A percentile compares a stretch with the other conserved stretches of the same genome.
Evolutionary conservation across 1,284 basidiomycete species (phyloP).

Genomic region (Ustanciosporium gigantosporum): DNA sequence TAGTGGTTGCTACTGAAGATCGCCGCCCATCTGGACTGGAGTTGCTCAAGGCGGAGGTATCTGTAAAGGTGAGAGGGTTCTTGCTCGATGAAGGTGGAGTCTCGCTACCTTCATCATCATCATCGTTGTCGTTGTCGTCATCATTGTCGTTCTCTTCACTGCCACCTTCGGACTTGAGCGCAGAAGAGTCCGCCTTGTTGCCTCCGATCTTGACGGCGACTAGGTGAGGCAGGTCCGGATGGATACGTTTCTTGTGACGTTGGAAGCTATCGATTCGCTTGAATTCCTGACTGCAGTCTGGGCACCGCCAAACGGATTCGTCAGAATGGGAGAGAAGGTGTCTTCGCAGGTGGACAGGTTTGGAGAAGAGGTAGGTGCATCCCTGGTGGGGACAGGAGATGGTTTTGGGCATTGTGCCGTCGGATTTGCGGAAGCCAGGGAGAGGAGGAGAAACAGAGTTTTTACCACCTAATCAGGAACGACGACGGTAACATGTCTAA

Average conservation of each 20-base stretch:
- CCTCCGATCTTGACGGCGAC: conserved; percentile 15
- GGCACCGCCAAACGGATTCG: conserved; percentile 26
- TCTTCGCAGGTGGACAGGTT: conserved; percentile 33
- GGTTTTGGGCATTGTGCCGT: conserved; percentile 26
- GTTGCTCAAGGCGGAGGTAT: too few relatives aligned
- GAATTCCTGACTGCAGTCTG: conserved; percentile 31
- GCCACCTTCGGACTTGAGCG: background rate
- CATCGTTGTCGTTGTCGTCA: background rate
- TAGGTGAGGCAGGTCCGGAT: conserved; percentile 18
- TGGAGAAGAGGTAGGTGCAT: conserved; percentile 33
- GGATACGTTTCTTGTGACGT: conserved; percentile 38
- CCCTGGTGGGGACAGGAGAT: conserved; percentile 34
- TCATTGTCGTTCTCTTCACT: background rate
- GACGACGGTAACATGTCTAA: too few relatives aligned
- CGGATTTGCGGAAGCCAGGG: too few relatives aligned
- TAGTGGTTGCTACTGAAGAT: background rate
- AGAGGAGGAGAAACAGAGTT: background rate
- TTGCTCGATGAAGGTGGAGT: too few relatives aligned
- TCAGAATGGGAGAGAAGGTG: conserved; percentile 37
- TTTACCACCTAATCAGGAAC: too few relatives aligned
- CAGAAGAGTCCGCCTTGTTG: background rate
- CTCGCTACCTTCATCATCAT: background rate
- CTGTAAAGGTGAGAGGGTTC: too few relatives aligned
- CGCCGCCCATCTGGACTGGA: too few relatives aligned
- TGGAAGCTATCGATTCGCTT: conserved; percentile 44